Percentiles rank a stretch among this genome's conserved stretches.
These are phyloP conservation scores for Prunus dulcis DNA, from an alignment of 306 rosid species.

Conservation along the genomic window DNA sequence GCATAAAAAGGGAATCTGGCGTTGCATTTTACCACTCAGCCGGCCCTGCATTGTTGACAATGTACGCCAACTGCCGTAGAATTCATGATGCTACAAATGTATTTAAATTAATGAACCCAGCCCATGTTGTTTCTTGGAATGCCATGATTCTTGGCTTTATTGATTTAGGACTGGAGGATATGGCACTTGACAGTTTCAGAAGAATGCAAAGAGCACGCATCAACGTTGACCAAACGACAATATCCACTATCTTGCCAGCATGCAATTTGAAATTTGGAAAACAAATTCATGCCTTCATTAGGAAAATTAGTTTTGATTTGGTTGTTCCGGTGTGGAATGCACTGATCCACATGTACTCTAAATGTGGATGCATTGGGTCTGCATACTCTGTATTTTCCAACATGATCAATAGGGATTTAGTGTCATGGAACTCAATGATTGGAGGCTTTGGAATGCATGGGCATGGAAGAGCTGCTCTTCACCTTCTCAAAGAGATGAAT, in stretches of 20 bases:
- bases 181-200: slow-evolving; percentile 36
- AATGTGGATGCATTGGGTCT: slow-evolving; percentile 36
- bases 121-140: slow-evolving; percentile 51
- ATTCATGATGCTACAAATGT: slow-evolving; percentile 28
- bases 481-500: slow-evolving; percentile 42
- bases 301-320: slow-evolving; percentile 19
- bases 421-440: slow-evolving; percentile 50
- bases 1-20: slow-evolving; percentile 24
- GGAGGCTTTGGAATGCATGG: slow-evolving; percentile 51
- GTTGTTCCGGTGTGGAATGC: slow-evolving; percentile 38
- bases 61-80: slow-evolving; percentile 33
- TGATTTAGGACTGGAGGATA: slow-evolving; percentile 31
- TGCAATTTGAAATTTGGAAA: slow-evolving; percentile 44
- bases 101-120: slow-evolving; percentile 36
- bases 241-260: slow-evolving; percentile 39
- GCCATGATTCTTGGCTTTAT: slow-evolving; percentile 42
- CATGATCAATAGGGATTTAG: slow-evolving; percentile 35
- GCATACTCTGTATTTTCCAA: slow-evolving; percentile 40
- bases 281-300: slow-evolving; percentile 36
- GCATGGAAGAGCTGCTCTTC: slow-evolving; percentile 36
- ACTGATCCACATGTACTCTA: slow-evolving; percentile 40
- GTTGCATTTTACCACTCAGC: slow-evolving; percentile 42
- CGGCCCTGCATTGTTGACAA: slow-evolving; percentile 44
- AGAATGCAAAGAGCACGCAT: slow-evolving; percentile 40
- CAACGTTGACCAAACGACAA: slow-evolving; percentile 31